phyloP scores from a whole-genome alignment of 2,329 filamentous ascomycete genomes.

The Davidsoniella virescens region DNA sequence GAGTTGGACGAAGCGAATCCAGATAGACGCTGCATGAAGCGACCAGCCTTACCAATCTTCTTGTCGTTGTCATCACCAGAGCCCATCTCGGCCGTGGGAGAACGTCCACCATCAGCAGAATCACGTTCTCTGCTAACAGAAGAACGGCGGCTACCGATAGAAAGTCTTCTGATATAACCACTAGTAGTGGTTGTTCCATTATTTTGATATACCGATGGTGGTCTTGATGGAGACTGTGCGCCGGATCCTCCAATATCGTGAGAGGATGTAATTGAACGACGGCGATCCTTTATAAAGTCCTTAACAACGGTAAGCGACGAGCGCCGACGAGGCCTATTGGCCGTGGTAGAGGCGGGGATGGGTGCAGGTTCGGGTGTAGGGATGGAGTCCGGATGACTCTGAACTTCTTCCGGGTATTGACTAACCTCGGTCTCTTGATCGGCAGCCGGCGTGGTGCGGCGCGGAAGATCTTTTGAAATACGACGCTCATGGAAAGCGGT shows the following conservation, averaged over 20 bases:
- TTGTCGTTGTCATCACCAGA: slow-evolving; percentile 34
- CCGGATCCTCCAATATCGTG: slow-evolving; percentile 21
- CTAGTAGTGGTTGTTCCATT: slow-evolving; percentile 18
- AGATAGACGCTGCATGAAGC: slow-evolving; percentile 42
- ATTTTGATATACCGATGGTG: slow-evolving; percentile 29
- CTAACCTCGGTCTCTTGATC: slow-evolving; percentile 17
- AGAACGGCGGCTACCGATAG: slow-evolving; percentile 44
- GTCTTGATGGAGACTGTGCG: slow-evolving; percentile 30
- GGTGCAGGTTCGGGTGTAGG: not conserved
- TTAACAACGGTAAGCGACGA: slow-evolving; percentile 44
- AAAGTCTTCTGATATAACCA: slow-evolving; percentile 44
- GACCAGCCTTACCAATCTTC: slow-evolving; percentile 35
- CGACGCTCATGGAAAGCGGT: slow-evolving; percentile 26
- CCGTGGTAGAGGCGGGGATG: not conserved
- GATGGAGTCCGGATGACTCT: slow-evolving; percentile 1
- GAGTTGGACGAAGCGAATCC: slow-evolving; percentile 24
- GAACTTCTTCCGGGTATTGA: not conserved
- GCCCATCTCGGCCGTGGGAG: slow-evolving; percentile 13
- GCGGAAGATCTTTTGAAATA: slow-evolving; percentile 25
- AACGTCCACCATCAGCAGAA: slow-evolving; percentile 25
- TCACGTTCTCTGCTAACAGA: slow-evolving; percentile 30
- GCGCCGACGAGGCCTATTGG: slow-evolving; percentile 22
- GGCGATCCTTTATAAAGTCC: slow-evolving; percentile 44
- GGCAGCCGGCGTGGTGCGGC: slow-evolving; percentile 13
- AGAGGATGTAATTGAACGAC: slow-evolving; percentile 33